Percentiles rank a stretch among this genome's conserved stretches.
phyloP scores from a whole-genome alignment of 352 stramenopile species.

The Pythium volutum region DNA sequence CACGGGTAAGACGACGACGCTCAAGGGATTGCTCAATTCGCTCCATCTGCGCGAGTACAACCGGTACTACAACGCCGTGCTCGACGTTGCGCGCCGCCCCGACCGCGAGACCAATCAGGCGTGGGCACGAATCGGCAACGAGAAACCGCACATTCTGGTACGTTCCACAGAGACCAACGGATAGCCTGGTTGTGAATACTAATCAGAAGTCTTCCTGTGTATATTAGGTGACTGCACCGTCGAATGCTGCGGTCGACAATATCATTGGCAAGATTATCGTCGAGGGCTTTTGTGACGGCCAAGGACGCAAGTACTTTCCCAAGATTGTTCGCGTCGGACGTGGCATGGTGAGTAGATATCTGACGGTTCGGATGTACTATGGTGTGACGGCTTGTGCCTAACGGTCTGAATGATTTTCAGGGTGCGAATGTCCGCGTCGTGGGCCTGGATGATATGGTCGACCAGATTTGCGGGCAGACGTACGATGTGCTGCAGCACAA shows the following conservation, averaged over 20 bases:
- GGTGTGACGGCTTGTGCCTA: neutral
- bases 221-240: constrained; percentile 84
- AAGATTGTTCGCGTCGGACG: constrained; percentile 93
- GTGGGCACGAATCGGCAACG: constrained; percentile 80
- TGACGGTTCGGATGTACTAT: neutral
- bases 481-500: constrained; percentile 70
- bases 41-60: constrained; percentile 92
- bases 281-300: constrained; percentile 93
- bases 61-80: constrained; percentile 88
- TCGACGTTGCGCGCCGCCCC: constrained; percentile 74
- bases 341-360: constrained; percentile 70
- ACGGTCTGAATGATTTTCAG: constrained; percentile 22
- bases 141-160: constrained; percentile 92
- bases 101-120: constrained; percentile 80
- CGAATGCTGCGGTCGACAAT: constrained; percentile 96
- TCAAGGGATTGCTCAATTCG: constrained; percentile 91
- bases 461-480: constrained; percentile 75
- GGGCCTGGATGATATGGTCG: constrained; percentile 79
- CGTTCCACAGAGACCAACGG: too few relatives aligned
- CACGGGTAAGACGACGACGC: constrained; percentile 91
- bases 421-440: constrained; percentile 77
- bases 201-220: neutral
- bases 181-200: neutral
- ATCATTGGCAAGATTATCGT: constrained; percentile 96
- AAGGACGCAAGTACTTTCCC: constrained; percentile 92